These are phyloP conservation scores for Dactylellina leptospora DNA, from an alignment of 2,329 filamentous ascomycete genomes.

Conservation along the genomic window DNA sequence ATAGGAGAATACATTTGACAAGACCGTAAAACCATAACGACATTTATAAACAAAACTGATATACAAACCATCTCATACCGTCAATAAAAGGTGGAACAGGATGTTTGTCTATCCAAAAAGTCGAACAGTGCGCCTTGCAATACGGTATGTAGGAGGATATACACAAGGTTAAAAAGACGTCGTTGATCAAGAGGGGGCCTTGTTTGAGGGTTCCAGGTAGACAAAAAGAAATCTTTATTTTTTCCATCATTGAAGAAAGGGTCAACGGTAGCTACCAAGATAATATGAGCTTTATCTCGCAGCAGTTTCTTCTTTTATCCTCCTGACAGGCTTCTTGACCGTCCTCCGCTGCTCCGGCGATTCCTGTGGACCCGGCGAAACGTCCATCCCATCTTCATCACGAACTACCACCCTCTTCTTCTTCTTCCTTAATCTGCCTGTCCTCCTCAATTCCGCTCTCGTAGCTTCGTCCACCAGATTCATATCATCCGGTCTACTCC, in stretches of 20 bases:
- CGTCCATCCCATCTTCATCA: conserved; percentile 50
- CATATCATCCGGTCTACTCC: conserved; percentile 81
- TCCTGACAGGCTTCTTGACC: conserved; percentile 47
- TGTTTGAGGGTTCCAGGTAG: too few species aligned
- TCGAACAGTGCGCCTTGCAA: conserved; percentile 31
- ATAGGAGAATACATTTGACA: conserved; percentile 35
- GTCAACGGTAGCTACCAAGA: not conserved
- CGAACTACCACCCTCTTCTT: conserved; percentile 16
- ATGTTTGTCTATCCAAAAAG: conserved; percentile 37
- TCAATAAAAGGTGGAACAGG: conserved; percentile 12
- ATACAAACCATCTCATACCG: conserved; percentile 32
- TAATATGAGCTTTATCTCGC: not conserved
- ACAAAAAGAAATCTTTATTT: too few species aligned
- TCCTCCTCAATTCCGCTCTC: conserved; percentile 55
- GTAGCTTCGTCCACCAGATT: conserved; percentile 83
- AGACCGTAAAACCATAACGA: not conserved
- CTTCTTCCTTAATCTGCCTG: conserved; percentile 50
- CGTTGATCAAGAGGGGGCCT: not conserved
- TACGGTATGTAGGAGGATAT: not conserved
- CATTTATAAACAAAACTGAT: conserved; percentile 24
- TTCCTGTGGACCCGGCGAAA: conserved; percentile 43
- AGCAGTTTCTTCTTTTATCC: conserved; percentile 45
- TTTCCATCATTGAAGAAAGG: not conserved
- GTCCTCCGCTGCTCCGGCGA: conserved; percentile 36
- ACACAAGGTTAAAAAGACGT: not conserved